Percentiles rank a stretch among this genome's conserved stretches.
Evolutionary conservation across 495 filamentous ascomycete genomes (phyloP).

Genomic region (Xylaria sp.): DNA sequence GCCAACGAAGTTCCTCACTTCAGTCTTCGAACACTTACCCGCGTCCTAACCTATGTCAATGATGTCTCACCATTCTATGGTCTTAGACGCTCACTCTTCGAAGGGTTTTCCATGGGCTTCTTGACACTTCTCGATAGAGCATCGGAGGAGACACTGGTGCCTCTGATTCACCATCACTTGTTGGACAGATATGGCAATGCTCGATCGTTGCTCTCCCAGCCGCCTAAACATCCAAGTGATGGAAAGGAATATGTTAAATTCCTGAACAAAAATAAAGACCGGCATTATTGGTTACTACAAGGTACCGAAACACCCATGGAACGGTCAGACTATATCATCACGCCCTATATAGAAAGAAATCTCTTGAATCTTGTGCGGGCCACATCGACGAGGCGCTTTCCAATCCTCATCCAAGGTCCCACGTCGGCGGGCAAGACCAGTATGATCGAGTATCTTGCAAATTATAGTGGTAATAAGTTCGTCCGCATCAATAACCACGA

Average conservation of each 20-base stretch:
- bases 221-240: slow-evolving; percentile 76
- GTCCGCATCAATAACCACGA: slow-evolving; percentile 99
- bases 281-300: slow-evolving; percentile 89
- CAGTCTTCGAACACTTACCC: slow-evolving; percentile 92
- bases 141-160: slow-evolving; percentile 77
- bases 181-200: slow-evolving; percentile 71
- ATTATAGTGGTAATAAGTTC: slow-evolving; percentile 93
- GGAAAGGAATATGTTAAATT: slow-evolving; percentile 83
- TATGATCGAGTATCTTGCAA: slow-evolving; percentile 98
- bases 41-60: slow-evolving; percentile 83
- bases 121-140: slow-evolving; percentile 80
- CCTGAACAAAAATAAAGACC: slow-evolving; percentile 60
- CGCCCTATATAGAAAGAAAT: slow-evolving; percentile 92
- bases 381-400: slow-evolving; percentile 88
- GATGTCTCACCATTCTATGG: slow-evolving; percentile 86
- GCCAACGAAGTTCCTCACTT: slow-evolving; percentile 94
- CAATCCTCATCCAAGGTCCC: slow-evolving; percentile 94
- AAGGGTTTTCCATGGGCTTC: slow-evolving; percentile 99
- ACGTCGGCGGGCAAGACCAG: slow-evolving; percentile 98
- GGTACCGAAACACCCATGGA: slow-evolving; percentile 70
- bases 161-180: slow-evolving; percentile 82
- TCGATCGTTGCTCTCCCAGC: slow-evolving; percentile 72
- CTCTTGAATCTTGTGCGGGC: slow-evolving; percentile 92
- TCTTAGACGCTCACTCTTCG: slow-evolving; percentile 84
- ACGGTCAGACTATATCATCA: slow-evolving; percentile 92